phyloP scores from a whole-genome alignment of 805 yeast genomes.

The Saitoella complicata region DNA sequence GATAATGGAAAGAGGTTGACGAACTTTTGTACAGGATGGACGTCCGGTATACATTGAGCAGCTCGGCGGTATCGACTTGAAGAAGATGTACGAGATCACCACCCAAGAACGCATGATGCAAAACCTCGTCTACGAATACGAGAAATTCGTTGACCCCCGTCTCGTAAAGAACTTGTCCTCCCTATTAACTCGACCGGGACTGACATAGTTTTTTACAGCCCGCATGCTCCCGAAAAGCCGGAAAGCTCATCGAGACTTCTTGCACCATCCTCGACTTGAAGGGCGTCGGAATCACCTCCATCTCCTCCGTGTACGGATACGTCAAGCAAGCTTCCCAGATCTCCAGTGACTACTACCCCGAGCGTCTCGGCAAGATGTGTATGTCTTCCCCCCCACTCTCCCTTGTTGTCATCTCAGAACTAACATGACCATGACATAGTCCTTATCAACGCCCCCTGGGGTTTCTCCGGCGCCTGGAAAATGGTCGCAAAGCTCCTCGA shows the following conservation, averaged over 20 bases:
- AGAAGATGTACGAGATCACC: conserved; percentile 85
- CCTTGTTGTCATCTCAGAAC: too few relatives aligned
- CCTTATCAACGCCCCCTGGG: conserved; percentile 92
- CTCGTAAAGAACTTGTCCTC: conserved; percentile 20
- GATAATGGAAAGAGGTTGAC: not conserved
- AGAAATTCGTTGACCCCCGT: conserved; percentile 66
- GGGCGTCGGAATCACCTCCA: conserved; percentile 75
- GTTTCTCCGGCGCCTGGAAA: conserved; percentile 86
- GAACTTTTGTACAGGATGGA: conserved; percentile 42
- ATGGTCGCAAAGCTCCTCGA: conserved; percentile 87
- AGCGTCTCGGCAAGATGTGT: conserved; percentile 77
- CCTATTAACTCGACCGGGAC: not conserved
- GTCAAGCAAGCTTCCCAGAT: conserved; percentile 85
- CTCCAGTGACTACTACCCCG: conserved; percentile 96
- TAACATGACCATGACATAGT: too few relatives aligned
- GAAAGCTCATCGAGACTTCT: conserved; percentile 75
- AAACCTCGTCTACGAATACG: conserved; percentile 96
- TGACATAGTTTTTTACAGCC: conserved; percentile 32
- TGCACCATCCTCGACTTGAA: conserved; percentile 92
- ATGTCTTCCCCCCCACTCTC: too few relatives aligned
- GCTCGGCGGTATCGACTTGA: conserved; percentile 75
- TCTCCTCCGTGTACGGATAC: conserved; percentile 70
- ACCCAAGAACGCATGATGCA: conserved; percentile 90
- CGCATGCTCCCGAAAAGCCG: conserved; percentile 77
- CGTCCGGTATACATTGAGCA: conserved; percentile 93